Base-by-base conservation (phyloP, 116 monocot genomes). In the Phalaenopsis hybrid region DNA sequence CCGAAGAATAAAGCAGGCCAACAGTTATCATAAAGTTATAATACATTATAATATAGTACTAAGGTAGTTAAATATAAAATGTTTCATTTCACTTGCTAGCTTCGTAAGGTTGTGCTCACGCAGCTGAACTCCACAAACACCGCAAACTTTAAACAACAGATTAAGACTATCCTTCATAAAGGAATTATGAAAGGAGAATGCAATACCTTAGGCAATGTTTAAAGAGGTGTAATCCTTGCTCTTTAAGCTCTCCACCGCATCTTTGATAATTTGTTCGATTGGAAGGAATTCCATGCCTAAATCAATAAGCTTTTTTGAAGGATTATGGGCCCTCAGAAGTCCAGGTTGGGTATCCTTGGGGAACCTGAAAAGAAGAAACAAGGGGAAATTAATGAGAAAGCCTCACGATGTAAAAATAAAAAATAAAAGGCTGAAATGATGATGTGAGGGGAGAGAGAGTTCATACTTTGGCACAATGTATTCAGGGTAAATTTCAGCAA, bases 331-430 rank as follows among this genome's bases (percentile, higher is more conserved):
- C 84, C 98, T 90, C 45, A 90, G 18, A 28, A 99, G 51, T 16
- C 98, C 98, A 21, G 98, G 90, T 70, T 93, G 93, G 15, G 98
- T 99, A 79, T 99, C 92, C 58, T 85, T 92, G 0, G 90, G 90
- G 33, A 99, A 91, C 16, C 98, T 95, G 76, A 44, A 83, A 4
- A 46, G 4, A 43, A 20, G n/a, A 74, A 20, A 34, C 59, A 23
- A 70, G 15, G 37, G 67, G 8, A 59, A 83, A 49, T 11, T 1
- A n/a, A 45, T 75, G 75, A 28, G 17, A 67, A 61, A 51, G 69
- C 46, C 49, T 31, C 31, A 31, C 31, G 31, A 31, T 31, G 31
- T 31, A 31, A 31, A 0, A 31, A 31, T 0, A 31, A 31, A 31
- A 57, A 67, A 41, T 57, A 75, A 20, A 61, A 65, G 8, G 63